These are phyloP conservation scores for Dionaea muscipula DNA, from an alignment of 179 eudicot species.

Conservation along the genomic window DNA sequence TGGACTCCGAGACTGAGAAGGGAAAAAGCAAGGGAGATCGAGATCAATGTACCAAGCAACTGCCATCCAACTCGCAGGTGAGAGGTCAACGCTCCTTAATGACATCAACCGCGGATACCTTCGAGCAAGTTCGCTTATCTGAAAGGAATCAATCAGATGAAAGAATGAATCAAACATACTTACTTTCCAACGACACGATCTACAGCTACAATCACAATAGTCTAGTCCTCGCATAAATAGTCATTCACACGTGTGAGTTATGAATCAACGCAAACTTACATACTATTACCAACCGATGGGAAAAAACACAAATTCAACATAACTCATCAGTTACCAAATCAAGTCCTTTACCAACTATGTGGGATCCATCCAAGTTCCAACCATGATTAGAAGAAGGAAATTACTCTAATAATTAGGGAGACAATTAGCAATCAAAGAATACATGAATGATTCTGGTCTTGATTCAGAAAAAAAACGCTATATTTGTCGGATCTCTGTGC, in stretches of 20 bases:
- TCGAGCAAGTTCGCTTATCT: constrained; percentile 48
- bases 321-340: too few relatives aligned
- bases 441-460: background rate
- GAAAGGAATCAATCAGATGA: constrained; percentile 7
- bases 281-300: background rate
- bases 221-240: background rate
- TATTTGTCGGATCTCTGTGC: too few relatives aligned
- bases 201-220: too few relatives aligned
- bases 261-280: background rate
- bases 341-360: too few relatives aligned
- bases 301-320: background rate
- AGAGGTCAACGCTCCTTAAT: constrained; percentile 81
- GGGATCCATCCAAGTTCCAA: background rate
- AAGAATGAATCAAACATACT: background rate
- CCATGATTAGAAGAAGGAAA: background rate
- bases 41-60: constrained; percentile 57
- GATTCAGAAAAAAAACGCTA: background rate
- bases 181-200: background rate
- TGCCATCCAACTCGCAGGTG: constrained; percentile 99
- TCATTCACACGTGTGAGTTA: background rate
- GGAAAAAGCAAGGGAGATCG: background rate
- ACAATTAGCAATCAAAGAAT: background rate
- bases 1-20: background rate
- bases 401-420: background rate
- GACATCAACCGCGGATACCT: constrained; percentile 76